phyloP scores from a whole-genome alignment of 257 asterid species.

The Rubia yunnanensis region DNA sequence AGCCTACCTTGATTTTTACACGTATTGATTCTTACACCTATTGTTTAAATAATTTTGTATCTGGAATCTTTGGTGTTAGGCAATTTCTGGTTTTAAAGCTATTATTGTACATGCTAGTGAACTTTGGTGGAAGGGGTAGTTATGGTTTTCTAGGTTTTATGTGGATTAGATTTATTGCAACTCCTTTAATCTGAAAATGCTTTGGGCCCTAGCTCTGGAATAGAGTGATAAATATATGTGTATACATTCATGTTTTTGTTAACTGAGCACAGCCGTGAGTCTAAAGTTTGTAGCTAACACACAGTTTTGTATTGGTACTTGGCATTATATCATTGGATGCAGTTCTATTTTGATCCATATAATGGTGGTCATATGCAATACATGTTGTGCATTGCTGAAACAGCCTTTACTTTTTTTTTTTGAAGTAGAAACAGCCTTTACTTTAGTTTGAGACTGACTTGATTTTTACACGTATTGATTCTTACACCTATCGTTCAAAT shows the following conservation, averaged over 20 bases:
- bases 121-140: no score
- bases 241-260: background rate
- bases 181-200: no score
- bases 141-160: background rate
- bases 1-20: slow-evolving; percentile 10
- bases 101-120: background rate
- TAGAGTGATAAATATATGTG: background rate
- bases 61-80: slow-evolving; percentile 48
- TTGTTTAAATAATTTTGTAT: slow-evolving; percentile 11
- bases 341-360: background rate
- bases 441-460: slow-evolving; percentile 10
- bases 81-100: slow-evolving; percentile 51
- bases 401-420: no score
- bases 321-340: background rate
- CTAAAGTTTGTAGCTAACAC: background rate
- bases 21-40: no score
- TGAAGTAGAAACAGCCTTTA: background rate
- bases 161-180: background rate
- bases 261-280: background rate
- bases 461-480: slow-evolving; percentile 4
- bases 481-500: background rate
- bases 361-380: background rate
- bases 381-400: background rate
- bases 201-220: background rate
- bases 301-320: background rate